Evolutionary conservation across 176 grass and related monocot genomes (phyloP).

Genomic region (maize (Zea mays)): DNA sequence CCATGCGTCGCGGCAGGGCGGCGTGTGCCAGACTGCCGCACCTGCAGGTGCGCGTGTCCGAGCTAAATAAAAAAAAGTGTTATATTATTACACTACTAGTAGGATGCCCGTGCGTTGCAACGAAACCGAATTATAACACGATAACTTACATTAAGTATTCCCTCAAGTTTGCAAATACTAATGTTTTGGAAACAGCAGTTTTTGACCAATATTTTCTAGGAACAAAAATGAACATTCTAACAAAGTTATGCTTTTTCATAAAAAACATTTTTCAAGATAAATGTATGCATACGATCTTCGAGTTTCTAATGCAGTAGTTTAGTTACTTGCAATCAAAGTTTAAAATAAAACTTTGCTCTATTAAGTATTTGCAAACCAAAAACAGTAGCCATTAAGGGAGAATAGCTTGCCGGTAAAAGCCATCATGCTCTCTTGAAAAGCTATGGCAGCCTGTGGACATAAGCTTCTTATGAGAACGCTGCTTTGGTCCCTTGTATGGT

Average conservation of each 20-base stretch:
- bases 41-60: no score
- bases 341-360: neutral
- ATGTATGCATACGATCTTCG: neutral
- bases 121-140: no score
- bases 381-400: slow-evolving; percentile 6
- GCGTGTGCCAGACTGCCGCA: no score
- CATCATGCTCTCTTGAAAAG: slow-evolving; percentile 61
- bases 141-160: neutral
- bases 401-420: slow-evolving; percentile 59
- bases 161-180: neutral
- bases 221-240: neutral
- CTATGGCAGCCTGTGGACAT: slow-evolving; percentile 62
- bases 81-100: no score
- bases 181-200: no score
- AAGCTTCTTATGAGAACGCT: slow-evolving; percentile 86
- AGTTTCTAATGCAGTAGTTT: no score
- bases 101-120: no score
- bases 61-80: no score
- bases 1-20: no score
- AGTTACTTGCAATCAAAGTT: neutral
- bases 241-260: neutral
- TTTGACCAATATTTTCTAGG: neutral
- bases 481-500: slow-evolving; percentile 68
- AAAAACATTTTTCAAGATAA: neutral
- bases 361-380: neutral